Conservation (phyloP, 768 basidiomycete species). For the Hypholoma fasciculare region DNA sequence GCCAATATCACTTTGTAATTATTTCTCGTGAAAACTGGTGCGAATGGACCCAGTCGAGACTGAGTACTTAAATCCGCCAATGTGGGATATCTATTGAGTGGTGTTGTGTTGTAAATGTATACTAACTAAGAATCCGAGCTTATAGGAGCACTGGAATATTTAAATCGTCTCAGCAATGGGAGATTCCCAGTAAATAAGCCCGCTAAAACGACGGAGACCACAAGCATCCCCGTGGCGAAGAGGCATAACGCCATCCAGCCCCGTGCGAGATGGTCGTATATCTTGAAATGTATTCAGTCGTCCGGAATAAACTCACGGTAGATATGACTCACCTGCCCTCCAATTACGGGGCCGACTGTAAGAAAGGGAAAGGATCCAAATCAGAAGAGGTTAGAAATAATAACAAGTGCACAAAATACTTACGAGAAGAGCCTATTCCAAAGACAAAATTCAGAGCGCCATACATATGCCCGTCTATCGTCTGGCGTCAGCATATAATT, state of each 20-base stretch:
- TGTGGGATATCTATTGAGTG: background rate
- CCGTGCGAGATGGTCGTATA: constrained; percentile 52
- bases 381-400: background rate
- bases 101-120: background rate
- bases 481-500: background rate
- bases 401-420: constrained; percentile 20
- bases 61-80: too few relatives aligned
- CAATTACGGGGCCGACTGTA: constrained; percentile 68
- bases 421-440: constrained; percentile 63
- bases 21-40: too few relatives aligned
- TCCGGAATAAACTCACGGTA: constrained; percentile 1
- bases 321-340: constrained; percentile 52
- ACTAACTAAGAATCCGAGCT: background rate
- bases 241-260: constrained; percentile 66
- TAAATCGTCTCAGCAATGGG: constrained; percentile 31
- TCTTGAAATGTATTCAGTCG: constrained; percentile 31
- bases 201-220: constrained; percentile 36
- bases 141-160: background rate
- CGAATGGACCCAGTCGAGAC: too few relatives aligned
- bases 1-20: too few relatives aligned
- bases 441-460: constrained; percentile 74
- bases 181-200: constrained; percentile 50
- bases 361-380: too few relatives aligned
- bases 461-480: constrained; percentile 69
- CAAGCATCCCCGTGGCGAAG: constrained; percentile 43